Conservation (phyloP, 495 filamentous ascomycete species). For the Lophiostoma macrostomum region DNA sequence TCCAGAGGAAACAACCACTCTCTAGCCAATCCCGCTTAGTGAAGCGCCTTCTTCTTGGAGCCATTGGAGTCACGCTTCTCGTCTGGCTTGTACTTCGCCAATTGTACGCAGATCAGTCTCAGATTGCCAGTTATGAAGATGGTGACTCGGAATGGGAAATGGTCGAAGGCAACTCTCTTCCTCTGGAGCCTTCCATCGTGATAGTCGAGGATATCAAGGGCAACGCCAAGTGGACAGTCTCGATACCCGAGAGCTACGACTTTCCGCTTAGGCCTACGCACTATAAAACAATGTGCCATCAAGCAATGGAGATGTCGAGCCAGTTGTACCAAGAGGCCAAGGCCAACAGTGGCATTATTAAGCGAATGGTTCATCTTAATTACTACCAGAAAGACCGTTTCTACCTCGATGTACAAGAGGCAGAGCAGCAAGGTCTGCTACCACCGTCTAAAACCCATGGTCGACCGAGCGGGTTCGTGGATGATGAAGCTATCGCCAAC, state of each 20-base stretch:
- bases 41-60: conserved; percentile 24
- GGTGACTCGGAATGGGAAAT: conserved; percentile 45
- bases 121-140: conserved; percentile 1
- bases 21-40: conserved; percentile 50
- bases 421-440: conserved; percentile 55
- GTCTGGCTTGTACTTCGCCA: conserved; percentile 28
- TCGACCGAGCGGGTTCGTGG: conserved; percentile 24
- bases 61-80: conserved; percentile 21
- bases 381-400: conserved; percentile 60
- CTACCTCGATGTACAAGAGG: conserved; percentile 66
- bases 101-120: conserved; percentile 11
- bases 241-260: conserved; percentile 55
- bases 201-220: conserved; percentile 56
- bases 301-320: conserved; percentile 53
- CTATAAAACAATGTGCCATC: conserved; percentile 59
- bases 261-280: conserved; percentile 60
- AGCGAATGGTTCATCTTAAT: conserved; percentile 47
- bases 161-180: conserved; percentile 50
- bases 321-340: conserved; percentile 42
- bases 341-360: conserved; percentile 27
- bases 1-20: conserved; percentile 47
- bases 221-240: conserved; percentile 64
- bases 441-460: conserved; percentile 39
- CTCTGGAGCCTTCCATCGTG: conserved; percentile 57
- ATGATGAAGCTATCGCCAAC: conserved; percentile 35